These are phyloP conservation scores for Hanseniaspora uvarum DNA, from an alignment of 1,139 yeast genomes.

Conservation along the genomic window DNA sequence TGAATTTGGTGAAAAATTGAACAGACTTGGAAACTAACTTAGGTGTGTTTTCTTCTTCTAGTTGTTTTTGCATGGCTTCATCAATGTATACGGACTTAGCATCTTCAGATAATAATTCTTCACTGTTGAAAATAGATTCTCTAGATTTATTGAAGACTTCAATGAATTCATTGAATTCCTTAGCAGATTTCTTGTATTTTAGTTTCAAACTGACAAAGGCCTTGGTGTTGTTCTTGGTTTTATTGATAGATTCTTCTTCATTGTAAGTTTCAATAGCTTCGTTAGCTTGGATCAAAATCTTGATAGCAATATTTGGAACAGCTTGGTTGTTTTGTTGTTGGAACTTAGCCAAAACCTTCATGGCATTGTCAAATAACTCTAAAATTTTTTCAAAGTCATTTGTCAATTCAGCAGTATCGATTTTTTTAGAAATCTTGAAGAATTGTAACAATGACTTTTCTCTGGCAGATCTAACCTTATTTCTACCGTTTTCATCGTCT, in stretches of 20 bases:
- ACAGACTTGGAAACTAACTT: conserved; percentile 29
- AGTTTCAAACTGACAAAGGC: conserved; percentile 84
- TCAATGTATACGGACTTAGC: conserved; percentile 23
- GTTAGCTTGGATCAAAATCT: conserved; percentile 62
- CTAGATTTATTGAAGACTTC: conserved; percentile 48
- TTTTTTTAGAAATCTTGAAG: conserved; percentile 52
- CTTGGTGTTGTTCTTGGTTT: conserved; percentile 74
- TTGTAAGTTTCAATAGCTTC: conserved; percentile 49
- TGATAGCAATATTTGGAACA: conserved; percentile 63
- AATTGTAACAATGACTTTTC: conserved; percentile 87
- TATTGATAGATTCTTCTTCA: conserved; percentile 49
- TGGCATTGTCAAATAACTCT: conserved; percentile 67
- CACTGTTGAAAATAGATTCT: conserved; percentile 64
- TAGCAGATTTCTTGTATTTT: conserved; percentile 71
- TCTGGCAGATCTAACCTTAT: conserved; percentile 76
- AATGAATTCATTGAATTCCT: conserved; percentile 50
- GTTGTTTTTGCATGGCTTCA: conserved; percentile 9
- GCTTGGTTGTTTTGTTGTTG: conserved; percentile 54
- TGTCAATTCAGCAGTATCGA: conserved; percentile 59
- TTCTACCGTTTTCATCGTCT: conserved; percentile 40
- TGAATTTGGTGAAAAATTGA: conserved; percentile 59
- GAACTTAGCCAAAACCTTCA: conserved; percentile 55
- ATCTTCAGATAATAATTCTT: conserved; percentile 32
- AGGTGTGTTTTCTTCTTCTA: conserved; percentile 5
- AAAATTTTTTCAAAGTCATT: conserved; percentile 75